A percentile compares a stretch with the other conserved stretches of the same genome.
These are phyloP conservation scores for sunflower (Helianthus annuus) DNA, from an alignment of 129 eudicot species.

Conservation along the genomic window DNA sequence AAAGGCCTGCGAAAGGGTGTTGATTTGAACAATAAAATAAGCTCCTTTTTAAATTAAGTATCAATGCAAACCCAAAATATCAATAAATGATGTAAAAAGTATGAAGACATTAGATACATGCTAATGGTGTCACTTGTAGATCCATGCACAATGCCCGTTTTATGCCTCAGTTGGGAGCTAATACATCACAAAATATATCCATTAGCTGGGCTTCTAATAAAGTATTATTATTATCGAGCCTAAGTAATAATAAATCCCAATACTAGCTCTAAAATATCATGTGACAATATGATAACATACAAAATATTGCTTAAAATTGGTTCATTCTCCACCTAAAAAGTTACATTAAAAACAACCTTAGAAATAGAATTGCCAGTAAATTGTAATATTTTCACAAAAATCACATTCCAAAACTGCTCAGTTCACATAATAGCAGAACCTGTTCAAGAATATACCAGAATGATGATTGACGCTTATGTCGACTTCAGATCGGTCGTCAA, in stretches of 20 bases:
- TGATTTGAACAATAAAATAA: conserved; percentile 7
- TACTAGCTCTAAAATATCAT: conserved; percentile 64
- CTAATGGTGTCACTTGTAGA: conserved; percentile 58
- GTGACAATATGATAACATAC: conserved; percentile 61
- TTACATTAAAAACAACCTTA: conserved; percentile 20
- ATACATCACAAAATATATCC: conserved; percentile 64
- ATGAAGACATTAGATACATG: background rate
- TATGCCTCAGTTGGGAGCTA: conserved; percentile 54
- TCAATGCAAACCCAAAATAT: background rate
- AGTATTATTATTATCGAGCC: conserved; percentile 66
- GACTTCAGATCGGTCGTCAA: too few species aligned
- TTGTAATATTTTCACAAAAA: background rate
- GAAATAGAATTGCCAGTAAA: background rate
- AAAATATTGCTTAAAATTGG: conserved; percentile 71
- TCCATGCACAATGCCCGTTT: conserved; percentile 60
- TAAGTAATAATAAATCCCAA: conserved; percentile 66
- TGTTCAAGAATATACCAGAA: too few species aligned
- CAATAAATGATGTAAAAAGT: background rate
- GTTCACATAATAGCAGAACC: background rate
- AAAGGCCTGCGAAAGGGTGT: conserved; percentile 40
- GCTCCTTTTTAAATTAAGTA: background rate
- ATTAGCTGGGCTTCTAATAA: conserved; percentile 59
- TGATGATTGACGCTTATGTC: too few species aligned
- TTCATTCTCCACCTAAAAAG: conserved; percentile 71
- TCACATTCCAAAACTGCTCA: conserved; percentile 2